phyloP scores from a whole-genome alignment of 2,329 filamentous ascomycete genomes.

The Penicillium decumbens region DNA sequence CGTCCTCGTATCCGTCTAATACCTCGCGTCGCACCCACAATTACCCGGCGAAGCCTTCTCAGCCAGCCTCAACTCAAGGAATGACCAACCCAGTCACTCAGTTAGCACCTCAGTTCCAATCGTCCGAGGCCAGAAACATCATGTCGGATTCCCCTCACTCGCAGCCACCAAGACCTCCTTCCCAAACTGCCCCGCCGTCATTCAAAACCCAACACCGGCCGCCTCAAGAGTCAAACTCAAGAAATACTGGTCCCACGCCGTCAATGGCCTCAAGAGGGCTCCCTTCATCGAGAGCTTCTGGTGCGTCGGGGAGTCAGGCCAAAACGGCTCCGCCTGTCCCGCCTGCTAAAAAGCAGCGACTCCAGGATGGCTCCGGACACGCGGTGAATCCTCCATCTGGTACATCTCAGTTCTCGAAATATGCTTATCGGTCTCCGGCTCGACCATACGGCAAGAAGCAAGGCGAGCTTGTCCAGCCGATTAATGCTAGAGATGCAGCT shows the following conservation, averaged over 20 bases:
- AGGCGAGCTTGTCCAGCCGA: slow-evolving; percentile 41
- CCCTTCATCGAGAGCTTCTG: background rate
- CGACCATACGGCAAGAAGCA: slow-evolving; percentile 27
- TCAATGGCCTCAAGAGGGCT: background rate
- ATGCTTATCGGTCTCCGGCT: slow-evolving; percentile 9
- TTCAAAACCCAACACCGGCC: background rate
- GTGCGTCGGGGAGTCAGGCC: background rate
- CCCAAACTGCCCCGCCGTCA: background rate
- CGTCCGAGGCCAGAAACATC: background rate
- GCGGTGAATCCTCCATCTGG: background rate
- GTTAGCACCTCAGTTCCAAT: background rate
- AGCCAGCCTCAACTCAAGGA: background rate
- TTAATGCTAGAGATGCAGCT: slow-evolving; percentile 38
- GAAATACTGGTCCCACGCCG: background rate
- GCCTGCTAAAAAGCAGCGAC: slow-evolving; percentile 1
- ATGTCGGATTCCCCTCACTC: background rate
- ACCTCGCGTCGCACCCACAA: background rate
- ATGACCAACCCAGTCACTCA: background rate
- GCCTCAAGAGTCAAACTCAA: too few species aligned
- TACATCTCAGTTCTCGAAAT: slow-evolving; percentile 5
- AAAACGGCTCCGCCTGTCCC: background rate
- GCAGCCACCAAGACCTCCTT: background rate
- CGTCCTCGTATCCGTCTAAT: background rate
- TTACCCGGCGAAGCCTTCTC: background rate
- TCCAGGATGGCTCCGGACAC: background rate